Percentiles rank a stretch among this genome's conserved stretches.
Evolutionary conservation across 2,329 filamentous ascomycete species (phyloP).

Genomic region (Neoascochyta sp.): DNA sequence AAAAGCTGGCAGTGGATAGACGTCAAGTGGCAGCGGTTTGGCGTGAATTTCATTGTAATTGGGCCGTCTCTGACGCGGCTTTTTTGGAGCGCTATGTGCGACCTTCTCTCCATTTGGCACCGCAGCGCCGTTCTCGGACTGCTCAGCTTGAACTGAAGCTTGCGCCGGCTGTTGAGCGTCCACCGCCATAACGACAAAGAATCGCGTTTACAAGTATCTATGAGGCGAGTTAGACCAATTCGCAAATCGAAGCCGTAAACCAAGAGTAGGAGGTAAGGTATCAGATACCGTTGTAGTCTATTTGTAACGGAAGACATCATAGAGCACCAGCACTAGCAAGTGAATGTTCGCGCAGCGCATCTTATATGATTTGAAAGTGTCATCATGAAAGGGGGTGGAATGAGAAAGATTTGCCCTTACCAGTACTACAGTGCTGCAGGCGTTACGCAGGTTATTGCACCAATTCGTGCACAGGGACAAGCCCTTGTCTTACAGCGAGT

Average conservation of each 20-base stretch:
- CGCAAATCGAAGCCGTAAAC: too few relatives aligned
- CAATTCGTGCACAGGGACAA: too few relatives aligned
- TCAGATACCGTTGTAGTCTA: constrained; percentile 16
- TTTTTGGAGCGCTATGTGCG: constrained; percentile 18
- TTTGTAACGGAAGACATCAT: constrained; percentile 13
- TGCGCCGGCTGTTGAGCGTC: constrained; percentile 7
- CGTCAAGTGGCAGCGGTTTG: constrained; percentile 73
- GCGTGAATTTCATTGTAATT: constrained; percentile 74
- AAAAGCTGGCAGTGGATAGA: constrained; percentile 80
- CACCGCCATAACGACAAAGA: constrained; percentile 12
- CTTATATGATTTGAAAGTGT: constrained; percentile 12
- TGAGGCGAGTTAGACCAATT: constrained; percentile 3
- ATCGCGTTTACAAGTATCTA: constrained; percentile 1
- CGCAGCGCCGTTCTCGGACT: constrained; percentile 4
- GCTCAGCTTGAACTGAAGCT: constrained; percentile 7
- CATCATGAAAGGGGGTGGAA: constrained; percentile 9
- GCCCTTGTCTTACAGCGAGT: too few relatives aligned
- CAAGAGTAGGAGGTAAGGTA: too few relatives aligned
- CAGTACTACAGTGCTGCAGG: too few relatives aligned
- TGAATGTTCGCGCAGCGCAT: constrained; percentile 12
- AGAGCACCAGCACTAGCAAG: constrained; percentile 12
- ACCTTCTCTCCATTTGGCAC: constrained; percentile 11
- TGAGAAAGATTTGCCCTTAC: too few relatives aligned
- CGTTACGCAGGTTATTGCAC: too few relatives aligned
- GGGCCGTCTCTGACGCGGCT: constrained; percentile 39